These are phyloP conservation scores for Plectosphaerella cucumerina DNA, from an alignment of 2,329 filamentous ascomycete species.

Conservation along the genomic window DNA sequence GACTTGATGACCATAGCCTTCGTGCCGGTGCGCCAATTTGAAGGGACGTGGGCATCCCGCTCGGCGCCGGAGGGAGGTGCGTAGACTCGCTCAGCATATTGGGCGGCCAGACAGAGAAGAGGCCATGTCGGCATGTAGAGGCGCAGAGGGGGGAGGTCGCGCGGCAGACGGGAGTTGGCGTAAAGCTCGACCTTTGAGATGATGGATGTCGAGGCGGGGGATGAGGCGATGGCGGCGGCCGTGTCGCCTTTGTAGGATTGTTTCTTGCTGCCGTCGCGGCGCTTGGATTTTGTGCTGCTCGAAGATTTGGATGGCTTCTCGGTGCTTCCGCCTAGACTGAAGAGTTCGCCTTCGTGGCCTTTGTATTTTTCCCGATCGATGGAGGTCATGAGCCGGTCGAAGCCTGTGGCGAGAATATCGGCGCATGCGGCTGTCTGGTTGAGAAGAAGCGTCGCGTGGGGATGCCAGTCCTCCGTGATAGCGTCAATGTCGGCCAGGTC, in stretches of 20 bases:
- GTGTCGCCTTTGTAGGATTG: not conserved
- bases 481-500: not conserved
- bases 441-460: conserved; percentile 35
- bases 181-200: conserved; percentile 78
- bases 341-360: conserved; percentile 52
- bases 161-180: conserved; percentile 69
- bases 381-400: conserved; percentile 65
- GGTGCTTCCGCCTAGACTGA: conserved; percentile 14
- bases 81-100: conserved; percentile 74
- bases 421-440: conserved; percentile 44
- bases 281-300: not conserved
- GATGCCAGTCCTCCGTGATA: conserved; percentile 5
- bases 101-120: conserved; percentile 72
- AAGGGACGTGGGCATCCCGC: conserved; percentile 63
- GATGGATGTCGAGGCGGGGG: conserved; percentile 28
- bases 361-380: conserved; percentile 61
- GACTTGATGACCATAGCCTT: conserved; percentile 86
- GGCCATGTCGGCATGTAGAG: conserved; percentile 73
- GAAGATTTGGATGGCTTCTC: not conserved
- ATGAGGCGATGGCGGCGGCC: conserved; percentile 1
- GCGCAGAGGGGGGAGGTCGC: conserved; percentile 61
- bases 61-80: conserved; percentile 58
- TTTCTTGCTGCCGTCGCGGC: conserved; percentile 1
- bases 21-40: conserved; percentile 69
- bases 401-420: conserved; percentile 57